Conservation (phyloP, 805 yeast genomes). For the Candida loeiensis region DNA sequence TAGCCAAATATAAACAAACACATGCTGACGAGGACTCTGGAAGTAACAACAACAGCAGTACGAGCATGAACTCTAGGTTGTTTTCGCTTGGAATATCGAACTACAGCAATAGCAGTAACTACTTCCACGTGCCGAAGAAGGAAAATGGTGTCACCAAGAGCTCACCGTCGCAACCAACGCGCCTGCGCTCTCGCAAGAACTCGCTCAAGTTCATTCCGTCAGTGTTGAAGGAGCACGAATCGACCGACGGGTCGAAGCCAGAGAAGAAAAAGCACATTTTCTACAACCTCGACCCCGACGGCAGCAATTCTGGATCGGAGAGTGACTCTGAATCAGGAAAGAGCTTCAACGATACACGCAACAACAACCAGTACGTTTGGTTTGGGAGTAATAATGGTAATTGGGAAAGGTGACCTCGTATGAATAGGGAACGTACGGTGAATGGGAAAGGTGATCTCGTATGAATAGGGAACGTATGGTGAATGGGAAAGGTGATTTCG, state of each 20-base stretch:
- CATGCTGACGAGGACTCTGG: slow-evolving; percentile 17
- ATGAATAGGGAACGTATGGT: no score
- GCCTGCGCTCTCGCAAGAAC: slow-evolving; percentile 20
- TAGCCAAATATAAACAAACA: slow-evolving; percentile 17
- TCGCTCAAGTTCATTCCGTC: slow-evolving; percentile 33
- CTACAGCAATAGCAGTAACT: slow-evolving; percentile 5
- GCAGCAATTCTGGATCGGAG: slow-evolving; percentile 11
- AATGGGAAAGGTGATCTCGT: neutral
- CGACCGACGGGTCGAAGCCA: slow-evolving; percentile 7
- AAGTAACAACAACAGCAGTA: slow-evolving; percentile 13
- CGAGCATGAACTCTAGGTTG: slow-evolving; percentile 10
- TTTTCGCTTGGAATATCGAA: slow-evolving; percentile 16
- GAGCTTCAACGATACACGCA: slow-evolving; percentile 9
- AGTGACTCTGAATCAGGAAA: slow-evolving; percentile 13
- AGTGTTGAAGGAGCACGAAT: slow-evolving; percentile 12
- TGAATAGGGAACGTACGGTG: neutral
- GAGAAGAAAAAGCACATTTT: slow-evolving; percentile 23
- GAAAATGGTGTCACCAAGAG: slow-evolving; percentile 1
- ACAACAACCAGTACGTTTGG: slow-evolving; percentile 29
- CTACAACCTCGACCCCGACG: slow-evolving; percentile 27
- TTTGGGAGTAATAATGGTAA: slow-evolving; percentile 37
- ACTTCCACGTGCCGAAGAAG: slow-evolving; percentile 2
- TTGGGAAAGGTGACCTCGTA: neutral
- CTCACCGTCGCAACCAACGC: slow-evolving; percentile 5
- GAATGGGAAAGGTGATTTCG: no score